Percentiles rank a stretch among this genome's conserved stretches.
phyloP scores from a whole-genome alignment of 2,329 filamentous ascomycete genomes.

The Talaromyces sp. region DNA sequence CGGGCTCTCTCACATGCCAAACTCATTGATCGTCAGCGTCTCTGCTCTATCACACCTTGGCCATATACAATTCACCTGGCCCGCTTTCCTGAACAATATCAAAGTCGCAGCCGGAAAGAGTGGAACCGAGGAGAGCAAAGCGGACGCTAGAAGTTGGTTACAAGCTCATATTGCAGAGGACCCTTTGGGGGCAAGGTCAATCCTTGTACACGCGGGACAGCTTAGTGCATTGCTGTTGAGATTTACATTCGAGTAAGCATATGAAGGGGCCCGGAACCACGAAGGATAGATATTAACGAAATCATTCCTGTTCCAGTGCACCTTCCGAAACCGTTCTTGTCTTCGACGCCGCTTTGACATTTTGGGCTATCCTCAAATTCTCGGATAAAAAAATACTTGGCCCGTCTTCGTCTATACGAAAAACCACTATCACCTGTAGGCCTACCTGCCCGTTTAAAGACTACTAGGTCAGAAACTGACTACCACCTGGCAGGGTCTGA shows the following conservation, averaged over 20 bases:
- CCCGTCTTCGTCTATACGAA: background rate
- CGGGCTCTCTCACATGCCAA: conserved; percentile 12
- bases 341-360: conserved; percentile 11
- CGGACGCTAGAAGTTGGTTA: conserved; percentile 11
- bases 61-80: conserved; percentile 14
- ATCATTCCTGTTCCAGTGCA: background rate
- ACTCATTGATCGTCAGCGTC: conserved; percentile 12
- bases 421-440: conserved; percentile 10
- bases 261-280: background rate
- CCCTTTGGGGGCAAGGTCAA: conserved; percentile 8
- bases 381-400: background rate
- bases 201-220: conserved; percentile 12
- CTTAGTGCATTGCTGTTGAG: conserved; percentile 11
- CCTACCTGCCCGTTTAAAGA: background rate
- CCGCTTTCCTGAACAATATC: conserved; percentile 13
- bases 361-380: conserved; percentile 14
- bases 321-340: conserved; percentile 12
- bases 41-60: conserved; percentile 13
- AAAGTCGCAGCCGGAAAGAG: conserved; percentile 13
- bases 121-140: conserved; percentile 11
- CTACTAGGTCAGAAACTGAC: background rate
- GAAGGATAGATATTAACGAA: background rate
- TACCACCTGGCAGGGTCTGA: conserved; percentile 8
- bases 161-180: conserved; percentile 9
- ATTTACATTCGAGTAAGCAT: conserved; percentile 12